Conservation (phyloP, 805 yeast genomes). For the Saturnispora gosingensis region DNA sequence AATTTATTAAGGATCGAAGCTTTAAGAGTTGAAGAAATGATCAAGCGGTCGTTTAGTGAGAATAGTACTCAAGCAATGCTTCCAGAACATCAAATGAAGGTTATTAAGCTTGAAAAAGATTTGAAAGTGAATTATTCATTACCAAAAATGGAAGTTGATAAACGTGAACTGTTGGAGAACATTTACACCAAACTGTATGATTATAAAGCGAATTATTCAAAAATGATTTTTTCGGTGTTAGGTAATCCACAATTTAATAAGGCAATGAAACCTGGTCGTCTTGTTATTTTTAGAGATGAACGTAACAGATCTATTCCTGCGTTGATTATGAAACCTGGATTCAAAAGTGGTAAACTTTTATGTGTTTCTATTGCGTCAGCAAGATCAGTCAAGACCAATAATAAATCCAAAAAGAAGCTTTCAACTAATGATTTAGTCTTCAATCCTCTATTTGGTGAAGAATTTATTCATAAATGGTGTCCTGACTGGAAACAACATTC, state of each 20-base stretch:
- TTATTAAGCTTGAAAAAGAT: constrained; percentile 42
- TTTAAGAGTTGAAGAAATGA: constrained; percentile 94
- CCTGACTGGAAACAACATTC: constrained; percentile 21
- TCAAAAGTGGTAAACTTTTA: constrained; percentile 4
- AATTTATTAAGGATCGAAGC: constrained; percentile 91
- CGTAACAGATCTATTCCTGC: constrained; percentile 39
- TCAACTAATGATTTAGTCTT: constrained; percentile 12
- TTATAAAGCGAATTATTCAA: constrained; percentile 36
- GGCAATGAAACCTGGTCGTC: constrained; percentile 43
- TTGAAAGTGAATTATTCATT: constrained; percentile 24
- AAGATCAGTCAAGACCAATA: neutral
- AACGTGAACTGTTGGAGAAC: constrained; percentile 34
- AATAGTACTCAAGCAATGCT: constrained; percentile 74
- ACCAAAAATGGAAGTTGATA: constrained; percentile 31
- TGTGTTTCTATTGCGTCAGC: neutral
- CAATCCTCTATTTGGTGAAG: constrained; percentile 20
- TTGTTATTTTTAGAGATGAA: constrained; percentile 48
- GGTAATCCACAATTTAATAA: constrained; percentile 39
- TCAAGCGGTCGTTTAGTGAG: constrained; percentile 90
- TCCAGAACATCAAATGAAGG: constrained; percentile 73
- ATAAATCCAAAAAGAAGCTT: constrained; percentile 9
- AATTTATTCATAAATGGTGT: constrained; percentile 31
- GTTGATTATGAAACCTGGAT: constrained; percentile 35
- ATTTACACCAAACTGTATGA: constrained; percentile 29
- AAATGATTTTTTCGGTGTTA: constrained; percentile 40